Percentiles rank a stretch among this genome's conserved stretches.
These are phyloP conservation scores for Funneliformis caledonium DNA, from an alignment of 371 early-diverging fungal species.

Conservation along the genomic window DNA sequence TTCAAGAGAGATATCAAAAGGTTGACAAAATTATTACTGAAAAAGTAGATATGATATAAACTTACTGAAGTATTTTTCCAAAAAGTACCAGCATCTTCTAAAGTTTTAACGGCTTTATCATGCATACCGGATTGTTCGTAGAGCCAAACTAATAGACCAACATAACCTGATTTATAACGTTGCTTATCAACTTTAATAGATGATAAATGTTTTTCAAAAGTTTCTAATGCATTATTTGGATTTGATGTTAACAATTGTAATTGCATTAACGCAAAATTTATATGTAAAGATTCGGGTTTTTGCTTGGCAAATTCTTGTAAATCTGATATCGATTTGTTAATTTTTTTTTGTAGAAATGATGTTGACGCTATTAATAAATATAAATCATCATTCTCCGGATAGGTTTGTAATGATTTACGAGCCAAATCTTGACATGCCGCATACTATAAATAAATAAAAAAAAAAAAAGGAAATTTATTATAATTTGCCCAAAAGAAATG, in stretches of 20 bases:
- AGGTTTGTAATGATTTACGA: conserved; percentile 57
- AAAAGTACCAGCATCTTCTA: conserved; percentile 61
- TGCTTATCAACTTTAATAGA: conserved; percentile 43
- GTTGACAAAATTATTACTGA: neutral
- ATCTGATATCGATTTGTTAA: conserved; percentile 63
- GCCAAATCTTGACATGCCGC: conserved; percentile 62
- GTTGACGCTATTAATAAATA: conserved; percentile 67
- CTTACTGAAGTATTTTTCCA: conserved; percentile 54
- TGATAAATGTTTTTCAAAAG: conserved; percentile 55
- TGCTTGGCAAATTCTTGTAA: conserved; percentile 53
- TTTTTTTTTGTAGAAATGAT: conserved; percentile 58
- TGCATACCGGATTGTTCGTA: conserved; percentile 68
- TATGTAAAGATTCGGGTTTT: conserved; percentile 58
- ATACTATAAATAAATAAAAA: conserved; percentile 45
- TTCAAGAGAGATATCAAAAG: neutral
- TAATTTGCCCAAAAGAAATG: neutral
- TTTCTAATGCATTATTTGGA: conserved; percentile 56
- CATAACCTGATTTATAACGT: conserved; percentile 66
- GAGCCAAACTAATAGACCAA: conserved; percentile 73
- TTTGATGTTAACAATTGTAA: conserved; percentile 62
- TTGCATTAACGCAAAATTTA: conserved; percentile 71
- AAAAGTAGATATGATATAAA: neutral
- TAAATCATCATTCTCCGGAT: conserved; percentile 65
- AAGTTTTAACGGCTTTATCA: conserved; percentile 60
- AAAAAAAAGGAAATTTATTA: neutral